These are phyloP conservation scores for Phylloporus sp. DNA, from an alignment of 768 basidiomycete genomes.

Conservation along the genomic window DNA sequence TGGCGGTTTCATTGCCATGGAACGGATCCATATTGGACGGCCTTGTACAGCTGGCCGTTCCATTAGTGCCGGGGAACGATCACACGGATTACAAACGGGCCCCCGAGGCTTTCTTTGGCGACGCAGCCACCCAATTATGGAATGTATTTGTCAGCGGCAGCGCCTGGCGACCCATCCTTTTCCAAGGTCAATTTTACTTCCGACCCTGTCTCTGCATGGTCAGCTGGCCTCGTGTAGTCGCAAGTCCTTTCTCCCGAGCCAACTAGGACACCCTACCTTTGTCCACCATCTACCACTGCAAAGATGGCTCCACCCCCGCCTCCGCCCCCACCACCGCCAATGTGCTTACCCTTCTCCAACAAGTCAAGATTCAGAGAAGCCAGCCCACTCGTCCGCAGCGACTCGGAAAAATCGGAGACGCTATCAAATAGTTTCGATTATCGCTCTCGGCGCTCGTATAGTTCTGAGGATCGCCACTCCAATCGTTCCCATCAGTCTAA, in stretches of 20 bases:
- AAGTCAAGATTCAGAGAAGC: constrained; percentile 25
- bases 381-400: constrained; percentile 29
- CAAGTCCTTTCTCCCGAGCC: constrained; percentile 13
- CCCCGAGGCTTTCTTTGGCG: constrained; percentile 17
- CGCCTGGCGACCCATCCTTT: constrained; percentile 2
- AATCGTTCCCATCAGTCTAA: constrained; percentile 20
- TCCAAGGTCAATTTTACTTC: constrained; percentile 26
- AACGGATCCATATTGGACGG: constrained; percentile 14
- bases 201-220: constrained; percentile 14
- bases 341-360: constrained; percentile 55
- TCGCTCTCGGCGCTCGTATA: constrained; percentile 26
- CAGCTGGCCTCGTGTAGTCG: constrained; percentile 28
- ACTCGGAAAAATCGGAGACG: constrained; percentile 45
- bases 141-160: constrained; percentile 23
- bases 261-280: constrained; percentile 17
- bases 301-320: constrained; percentile 49
- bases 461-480: constrained; percentile 21
- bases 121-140: constrained; percentile 20
- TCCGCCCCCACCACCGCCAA: constrained; percentile 48
- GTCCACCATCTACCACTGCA: constrained; percentile 21
- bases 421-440: constrained; percentile 34
- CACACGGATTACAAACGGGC: constrained; percentile 16
- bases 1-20: constrained; percentile 4
- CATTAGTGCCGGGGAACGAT: constrained; percentile 13
- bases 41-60: constrained; percentile 12